Conservation (phyloP, 2,329 filamentous ascomycete species). For the Ophiosphaerella korrae region DNA sequence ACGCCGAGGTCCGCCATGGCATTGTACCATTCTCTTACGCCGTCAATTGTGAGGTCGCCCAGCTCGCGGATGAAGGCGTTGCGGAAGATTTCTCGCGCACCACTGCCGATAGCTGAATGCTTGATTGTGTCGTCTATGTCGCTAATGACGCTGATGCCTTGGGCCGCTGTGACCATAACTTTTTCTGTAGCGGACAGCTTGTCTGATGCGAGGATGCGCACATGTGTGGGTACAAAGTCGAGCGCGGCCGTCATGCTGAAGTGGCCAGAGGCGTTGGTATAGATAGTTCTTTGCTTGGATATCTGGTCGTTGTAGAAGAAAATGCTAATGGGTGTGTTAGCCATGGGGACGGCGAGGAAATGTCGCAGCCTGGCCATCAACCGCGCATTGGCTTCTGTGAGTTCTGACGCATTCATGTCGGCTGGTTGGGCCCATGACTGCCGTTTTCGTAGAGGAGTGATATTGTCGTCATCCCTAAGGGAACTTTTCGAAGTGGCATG, state of each 20-base stretch:
- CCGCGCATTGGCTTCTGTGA: conserved; percentile 80
- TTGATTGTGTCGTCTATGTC: conserved; percentile 99
- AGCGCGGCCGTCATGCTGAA: conserved; percentile 80
- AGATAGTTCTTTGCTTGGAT: conserved; percentile 82
- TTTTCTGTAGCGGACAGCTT: conserved; percentile 80
- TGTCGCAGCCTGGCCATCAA: conserved; percentile 86
- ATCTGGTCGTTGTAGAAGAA: conserved; percentile 91
- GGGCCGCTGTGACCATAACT: conserved; percentile 75
- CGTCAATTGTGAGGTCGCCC: conserved; percentile 78
- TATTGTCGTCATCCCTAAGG: conserved; percentile 31
- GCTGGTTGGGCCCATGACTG: conserved; percentile 56
- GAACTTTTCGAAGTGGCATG: conserved; percentile 35
- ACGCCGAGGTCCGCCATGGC: conserved; percentile 79
- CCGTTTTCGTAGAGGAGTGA: conserved; percentile 53
- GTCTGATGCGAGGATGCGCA: conserved; percentile 85
- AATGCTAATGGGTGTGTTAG: conserved; percentile 78
- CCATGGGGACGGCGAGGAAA: conserved; percentile 84
- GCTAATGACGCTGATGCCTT: conserved; percentile 89
- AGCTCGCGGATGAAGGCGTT: conserved; percentile 94
- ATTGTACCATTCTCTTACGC: conserved; percentile 89
- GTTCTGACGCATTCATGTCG: conserved; percentile 76
- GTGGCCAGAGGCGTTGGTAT: conserved; percentile 87
- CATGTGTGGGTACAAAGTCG: conserved; percentile 88
- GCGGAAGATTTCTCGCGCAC: conserved; percentile 91
- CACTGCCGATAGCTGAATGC: conserved; percentile 84